Conservation (phyloP, 441 rosid genomes). For the Mallotus repandus region DNA sequence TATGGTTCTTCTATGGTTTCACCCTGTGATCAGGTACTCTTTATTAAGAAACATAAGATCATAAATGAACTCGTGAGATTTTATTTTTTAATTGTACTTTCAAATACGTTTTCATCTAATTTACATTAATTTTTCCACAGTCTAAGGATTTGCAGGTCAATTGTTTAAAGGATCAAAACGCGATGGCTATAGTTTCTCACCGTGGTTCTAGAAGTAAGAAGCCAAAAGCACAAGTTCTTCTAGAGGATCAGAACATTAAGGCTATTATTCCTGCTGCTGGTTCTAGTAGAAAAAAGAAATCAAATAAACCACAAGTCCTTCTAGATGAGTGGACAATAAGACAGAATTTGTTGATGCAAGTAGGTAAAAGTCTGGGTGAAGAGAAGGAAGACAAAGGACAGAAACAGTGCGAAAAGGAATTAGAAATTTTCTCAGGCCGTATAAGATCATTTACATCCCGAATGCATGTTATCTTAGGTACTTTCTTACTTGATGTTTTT, state of each 20-base stretch:
- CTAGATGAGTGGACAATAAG: neutral
- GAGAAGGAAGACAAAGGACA: slow-evolving; percentile 1
- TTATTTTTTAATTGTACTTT: slow-evolving; percentile 14
- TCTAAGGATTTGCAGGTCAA: slow-evolving; percentile 94
- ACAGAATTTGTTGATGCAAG: neutral
- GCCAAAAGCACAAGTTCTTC: too few species aligned
- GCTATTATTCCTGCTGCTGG: too few species aligned
- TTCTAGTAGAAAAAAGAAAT: neutral
- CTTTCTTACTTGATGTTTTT: neutral
- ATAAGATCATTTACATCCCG: neutral
- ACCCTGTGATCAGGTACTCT: slow-evolving; percentile 79
- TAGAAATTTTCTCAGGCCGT: neutral
- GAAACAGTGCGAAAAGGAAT: neutral
- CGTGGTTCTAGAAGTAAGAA: too few species aligned
- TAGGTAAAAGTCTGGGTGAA: neutral
- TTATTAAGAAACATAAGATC: slow-evolving; percentile 14
- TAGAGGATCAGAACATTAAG: too few species aligned
- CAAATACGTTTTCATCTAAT: slow-evolving; percentile 9
- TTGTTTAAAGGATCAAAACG: slow-evolving; percentile 77
- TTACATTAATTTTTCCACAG: slow-evolving; percentile 34
- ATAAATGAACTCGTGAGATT: slow-evolving; percentile 3
- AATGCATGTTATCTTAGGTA: slow-evolving; percentile 18
- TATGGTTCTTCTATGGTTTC: slow-evolving; percentile 82
- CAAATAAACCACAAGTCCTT: neutral
- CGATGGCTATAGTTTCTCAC: slow-evolving; percentile 10